Evolutionary conservation across 441 rosid species (phyloP), one percentile per base, ranked within the genome.

Genomic region (Gossypium davidsonii): DNA sequence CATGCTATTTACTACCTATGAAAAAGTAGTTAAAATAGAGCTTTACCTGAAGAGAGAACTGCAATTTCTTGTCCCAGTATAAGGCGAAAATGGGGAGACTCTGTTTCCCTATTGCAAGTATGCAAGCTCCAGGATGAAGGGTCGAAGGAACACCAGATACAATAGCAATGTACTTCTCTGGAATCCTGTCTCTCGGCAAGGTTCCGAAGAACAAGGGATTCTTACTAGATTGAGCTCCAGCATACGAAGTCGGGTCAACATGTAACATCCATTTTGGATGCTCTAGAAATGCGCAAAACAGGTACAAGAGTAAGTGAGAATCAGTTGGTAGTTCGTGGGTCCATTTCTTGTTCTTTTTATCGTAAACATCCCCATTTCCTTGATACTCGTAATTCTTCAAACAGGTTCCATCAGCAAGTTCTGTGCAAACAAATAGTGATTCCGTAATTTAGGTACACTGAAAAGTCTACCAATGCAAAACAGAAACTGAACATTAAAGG

Each of bases 211-310:
- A 89, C 28, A 94, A 81, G 10, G 97, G 98, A 67, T 91, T 92
- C 78, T 86, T 88, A 87, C 96, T 90, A 28, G 93, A 85, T 68
- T 91, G 97, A 17, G 89, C 87, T 70, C 93, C 98, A 61, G 91
- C 79, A 77, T 89, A 83, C n/a, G 96, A 88, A 58, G 92, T 75
- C 9, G 98, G 97, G 83, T 94, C 99, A 55, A 94, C 85, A 76
- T 91, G 99, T 28, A 92, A 80, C 98, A 90, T 94, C 99, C 99
- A 94, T 81, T 91, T 92, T 6, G 98, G 99, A 72, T 92, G 94
- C 84, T 94, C 99, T 69, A 92, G 79, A 79, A 86, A 94, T 31
- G 97, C 99, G 80, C 98, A 91, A 79, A 94, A 94, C 66, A 94
- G 78, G 78, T 94, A 94, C 61, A 90, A 77, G 58, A 92, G 94